Percentiles rank a stretch among this genome's conserved stretches.
Conservation (phyloP, 2,329 filamentous ascomycete species). For the Cercospora zeina region DNA sequence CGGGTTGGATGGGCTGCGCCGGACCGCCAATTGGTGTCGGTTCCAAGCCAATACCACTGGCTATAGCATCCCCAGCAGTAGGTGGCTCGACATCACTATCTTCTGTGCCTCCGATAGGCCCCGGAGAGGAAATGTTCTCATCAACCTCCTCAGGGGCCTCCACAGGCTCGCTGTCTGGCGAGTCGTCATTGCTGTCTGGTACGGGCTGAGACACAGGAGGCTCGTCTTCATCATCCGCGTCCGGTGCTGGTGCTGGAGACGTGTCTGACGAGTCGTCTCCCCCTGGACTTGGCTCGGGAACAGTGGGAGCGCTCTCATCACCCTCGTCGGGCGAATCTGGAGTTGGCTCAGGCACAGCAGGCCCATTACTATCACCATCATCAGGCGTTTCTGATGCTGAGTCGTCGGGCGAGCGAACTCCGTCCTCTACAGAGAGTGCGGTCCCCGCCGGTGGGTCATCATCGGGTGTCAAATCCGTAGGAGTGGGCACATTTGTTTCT, state of each 20-base stretch:
- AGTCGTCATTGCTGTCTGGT: neutral
- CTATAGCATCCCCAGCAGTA: constrained; percentile 2
- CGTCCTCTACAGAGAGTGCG: neutral
- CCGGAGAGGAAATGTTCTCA: neutral
- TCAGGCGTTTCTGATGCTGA: neutral
- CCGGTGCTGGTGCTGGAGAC: neutral
- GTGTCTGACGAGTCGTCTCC: neutral
- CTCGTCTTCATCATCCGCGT: neutral
- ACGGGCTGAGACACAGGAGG: neutral
- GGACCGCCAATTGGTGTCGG: neutral
- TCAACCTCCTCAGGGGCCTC: neutral
- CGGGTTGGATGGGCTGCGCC: constrained; percentile 4
- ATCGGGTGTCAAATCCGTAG: neutral
- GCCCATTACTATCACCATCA: neutral
- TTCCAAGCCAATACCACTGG: constrained; percentile 8
- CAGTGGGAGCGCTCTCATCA: neutral
- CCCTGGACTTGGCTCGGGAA: neutral
- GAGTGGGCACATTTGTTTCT: neutral
- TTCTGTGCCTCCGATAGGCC: neutral
- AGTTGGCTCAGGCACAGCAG: neutral
- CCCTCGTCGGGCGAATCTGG: neutral
- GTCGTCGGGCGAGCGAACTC: neutral
- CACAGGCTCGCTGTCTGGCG: neutral
- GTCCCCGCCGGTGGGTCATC: constrained; percentile 3
- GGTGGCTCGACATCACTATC: neutral